Evolutionary conservation across 352 stramenopile species (phyloP).

Genomic region (Nannochloropsis limnetica): DNA sequence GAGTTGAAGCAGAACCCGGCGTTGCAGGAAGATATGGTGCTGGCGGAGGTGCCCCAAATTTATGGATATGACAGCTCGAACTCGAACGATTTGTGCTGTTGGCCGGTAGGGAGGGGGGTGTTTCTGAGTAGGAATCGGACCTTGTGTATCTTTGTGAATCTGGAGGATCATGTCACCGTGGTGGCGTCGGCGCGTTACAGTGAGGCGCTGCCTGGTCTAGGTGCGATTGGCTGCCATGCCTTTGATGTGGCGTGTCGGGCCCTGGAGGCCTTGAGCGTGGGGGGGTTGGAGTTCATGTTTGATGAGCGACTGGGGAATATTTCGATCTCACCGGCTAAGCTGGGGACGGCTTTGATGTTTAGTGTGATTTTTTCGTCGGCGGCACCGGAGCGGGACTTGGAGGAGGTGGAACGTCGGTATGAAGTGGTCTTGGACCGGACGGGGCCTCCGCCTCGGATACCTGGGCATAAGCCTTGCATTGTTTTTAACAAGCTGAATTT

Average conservation of each 20-base stretch:
- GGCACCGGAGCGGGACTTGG: neutral
- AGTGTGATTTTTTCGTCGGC: neutral
- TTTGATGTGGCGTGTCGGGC: slow-evolving; percentile 24
- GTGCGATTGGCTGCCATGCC: neutral
- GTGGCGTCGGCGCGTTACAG: neutral
- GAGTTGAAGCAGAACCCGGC: slow-evolving; percentile 2
- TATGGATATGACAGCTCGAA: neutral
- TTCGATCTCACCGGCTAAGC: neutral
- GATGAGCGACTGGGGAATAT: slow-evolving; percentile 5
- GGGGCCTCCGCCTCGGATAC: neutral
- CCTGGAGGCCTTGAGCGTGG: neutral
- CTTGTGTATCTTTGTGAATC: slow-evolving; percentile 5
- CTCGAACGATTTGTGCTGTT: neutral
- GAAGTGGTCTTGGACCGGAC: slow-evolving; percentile 20
- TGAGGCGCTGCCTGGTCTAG: neutral
- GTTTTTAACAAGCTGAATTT: slow-evolving; percentile 13
- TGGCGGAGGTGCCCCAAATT: neutral
- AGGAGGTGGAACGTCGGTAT: slow-evolving; percentile 6
- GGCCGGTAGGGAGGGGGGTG: slow-evolving; percentile 11
- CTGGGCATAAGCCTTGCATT: neutral
- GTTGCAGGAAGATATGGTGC: neutral
- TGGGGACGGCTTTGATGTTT: neutral
- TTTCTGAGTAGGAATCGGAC: neutral
- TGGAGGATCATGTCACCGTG: slow-evolving; percentile 27
- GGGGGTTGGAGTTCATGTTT: slow-evolving; percentile 14